phyloP scores from a whole-genome alignment of 805 yeast species.

The Candida michaelii region DNA sequence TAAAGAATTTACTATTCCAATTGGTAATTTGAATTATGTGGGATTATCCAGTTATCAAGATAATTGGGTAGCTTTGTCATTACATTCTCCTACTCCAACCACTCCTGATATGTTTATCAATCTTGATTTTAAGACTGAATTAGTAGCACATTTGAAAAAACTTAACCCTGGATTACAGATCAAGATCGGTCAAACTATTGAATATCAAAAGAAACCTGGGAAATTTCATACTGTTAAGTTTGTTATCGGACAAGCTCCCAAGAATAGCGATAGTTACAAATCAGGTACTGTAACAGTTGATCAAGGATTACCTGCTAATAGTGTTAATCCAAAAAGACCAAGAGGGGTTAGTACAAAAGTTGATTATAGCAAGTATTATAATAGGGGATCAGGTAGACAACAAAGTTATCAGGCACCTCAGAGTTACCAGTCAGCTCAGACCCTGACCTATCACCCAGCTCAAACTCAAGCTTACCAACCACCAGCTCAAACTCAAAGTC shows the following conservation, averaged over 20 bases:
- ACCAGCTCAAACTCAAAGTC: not conserved
- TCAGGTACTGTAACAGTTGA: conserved; percentile 83
- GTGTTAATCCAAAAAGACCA: conserved; percentile 75
- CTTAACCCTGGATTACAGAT: conserved; percentile 59
- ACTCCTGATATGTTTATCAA: conserved; percentile 80
- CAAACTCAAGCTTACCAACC: conserved; percentile 9
- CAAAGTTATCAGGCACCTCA: conserved; percentile 18
- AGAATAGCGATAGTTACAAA: conserved; percentile 72
- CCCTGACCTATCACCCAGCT: conserved; percentile 13
- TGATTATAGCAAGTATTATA: conserved; percentile 44
- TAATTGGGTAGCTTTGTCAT: conserved; percentile 82
- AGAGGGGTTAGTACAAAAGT: conserved; percentile 46
- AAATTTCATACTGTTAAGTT: conserved; percentile 75
- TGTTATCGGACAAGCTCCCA: conserved; percentile 57
- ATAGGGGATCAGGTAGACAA: conserved; percentile 26
- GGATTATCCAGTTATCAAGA: conserved; percentile 78
- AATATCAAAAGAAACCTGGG: conserved; percentile 90
- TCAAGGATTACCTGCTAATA: conserved; percentile 72
- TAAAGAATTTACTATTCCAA: conserved; percentile 63
- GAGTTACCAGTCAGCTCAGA: conserved; percentile 22
- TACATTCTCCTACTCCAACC: conserved; percentile 46
- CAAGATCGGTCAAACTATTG: conserved; percentile 66
- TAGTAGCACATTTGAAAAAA: conserved; percentile 70
- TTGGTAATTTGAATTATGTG: conserved; percentile 58
- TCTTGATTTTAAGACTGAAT: conserved; percentile 85